phyloP scores from a whole-genome alignment of 306 rosid species.

The Dryas alaskensis region DNA sequence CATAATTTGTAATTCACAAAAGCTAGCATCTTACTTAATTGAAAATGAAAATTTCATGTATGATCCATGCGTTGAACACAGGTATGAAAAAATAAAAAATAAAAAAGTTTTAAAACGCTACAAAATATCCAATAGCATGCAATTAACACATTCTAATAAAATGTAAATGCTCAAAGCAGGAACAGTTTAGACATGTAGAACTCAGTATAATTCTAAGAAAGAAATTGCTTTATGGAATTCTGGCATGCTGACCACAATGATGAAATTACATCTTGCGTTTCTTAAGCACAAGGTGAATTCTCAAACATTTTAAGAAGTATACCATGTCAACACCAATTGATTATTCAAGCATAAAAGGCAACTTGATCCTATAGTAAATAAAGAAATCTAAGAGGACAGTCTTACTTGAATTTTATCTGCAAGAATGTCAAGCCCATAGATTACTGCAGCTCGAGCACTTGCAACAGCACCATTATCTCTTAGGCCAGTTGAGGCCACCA shows the following conservation, averaged over 20 bases:
- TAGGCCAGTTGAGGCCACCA: slow-evolving; percentile 49
- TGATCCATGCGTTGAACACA: neutral
- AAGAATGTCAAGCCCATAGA: slow-evolving; percentile 78
- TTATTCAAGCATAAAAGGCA: neutral
- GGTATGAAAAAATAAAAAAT: neutral
- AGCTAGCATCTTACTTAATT: neutral
- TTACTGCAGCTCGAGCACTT: slow-evolving; percentile 75
- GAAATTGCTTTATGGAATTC: neutral
- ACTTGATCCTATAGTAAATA: neutral
- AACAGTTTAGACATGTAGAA: neutral
- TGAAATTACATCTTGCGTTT: neutral
- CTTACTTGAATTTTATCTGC: slow-evolving; percentile 65
- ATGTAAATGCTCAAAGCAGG: neutral
- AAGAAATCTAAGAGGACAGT: slow-evolving; percentile 15
- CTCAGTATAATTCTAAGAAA: neutral
- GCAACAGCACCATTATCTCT: slow-evolving; percentile 79
- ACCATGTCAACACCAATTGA: slow-evolving; percentile 6
- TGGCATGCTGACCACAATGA: neutral
- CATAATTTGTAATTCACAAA: slow-evolving; percentile 7
- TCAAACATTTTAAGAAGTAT: neutral
- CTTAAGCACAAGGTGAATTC: neutral
- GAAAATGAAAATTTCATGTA: slow-evolving; percentile 9
- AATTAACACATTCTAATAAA: neutral
- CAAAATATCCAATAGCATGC: neutral
- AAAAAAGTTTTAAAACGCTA: neutral